Evolutionary conservation across 2,329 filamentous ascomycete genomes (phyloP), one percentile per base, ranked within the genome.

Genomic region (Trichoderma lentiforme): DNA sequence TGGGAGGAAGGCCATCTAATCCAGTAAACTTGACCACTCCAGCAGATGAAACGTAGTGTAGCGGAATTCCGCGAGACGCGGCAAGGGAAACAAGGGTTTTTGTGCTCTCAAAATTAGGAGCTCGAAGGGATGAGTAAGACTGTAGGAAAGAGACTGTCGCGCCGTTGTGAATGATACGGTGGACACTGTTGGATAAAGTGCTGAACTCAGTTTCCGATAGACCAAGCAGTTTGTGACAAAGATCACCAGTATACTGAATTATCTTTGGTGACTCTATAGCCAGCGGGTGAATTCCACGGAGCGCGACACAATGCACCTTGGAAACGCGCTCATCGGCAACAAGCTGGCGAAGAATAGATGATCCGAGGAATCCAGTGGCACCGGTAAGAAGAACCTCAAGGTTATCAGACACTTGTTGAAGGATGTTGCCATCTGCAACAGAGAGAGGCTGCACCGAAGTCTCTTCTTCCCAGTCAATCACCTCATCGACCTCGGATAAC

Each of bases 301-400:
- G 77, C 6, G 84, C 84, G 11, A 87, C 62, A 73, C 85, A 87
- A 75, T 86, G 82, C 3, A 88, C 76, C 14, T 76, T 77, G 2
- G 69, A 43, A 2, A 87, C 77, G 0, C 72, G 71, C 0, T 75
- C 36, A 14, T 81, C 71, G 2, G 75, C 72, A 0, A 82, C 71
- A 1, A 88, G 80, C 1, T 76, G 72, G 7, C 72, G 62, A 1
- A 87, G 76, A 24, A 88, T 73, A 12, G 81, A 71, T 4, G 74
- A 66, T 6, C 82, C 86, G 0, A 88, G 76, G 72, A 84, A 85
- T 0, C 81, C 82, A 0, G 81, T 81, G 1, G 80, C 76, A 4
- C 83, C 83, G 0, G 82, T 84, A 2, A 81, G 73, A 3, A 61
- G 58, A 18, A 15, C 57, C 24, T 9, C 63, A n/a, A 65, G 39